These are phyloP conservation scores for Phaeosphaeriaceae sp. DNA, from an alignment of 2,329 filamentous ascomycete species.

Conservation along the genomic window DNA sequence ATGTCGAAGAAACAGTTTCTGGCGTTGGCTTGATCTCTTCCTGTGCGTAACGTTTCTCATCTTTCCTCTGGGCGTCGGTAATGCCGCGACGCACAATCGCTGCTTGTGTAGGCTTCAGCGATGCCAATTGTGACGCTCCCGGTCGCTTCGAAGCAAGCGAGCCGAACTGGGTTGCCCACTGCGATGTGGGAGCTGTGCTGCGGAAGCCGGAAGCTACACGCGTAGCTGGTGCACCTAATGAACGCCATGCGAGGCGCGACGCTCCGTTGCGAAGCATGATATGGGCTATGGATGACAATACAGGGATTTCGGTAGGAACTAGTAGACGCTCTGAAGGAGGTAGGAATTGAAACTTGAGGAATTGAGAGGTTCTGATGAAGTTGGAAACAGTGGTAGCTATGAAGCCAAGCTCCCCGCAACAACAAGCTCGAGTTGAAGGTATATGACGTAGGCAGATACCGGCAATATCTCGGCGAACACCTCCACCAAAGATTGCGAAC, in stretches of 20 bases:
- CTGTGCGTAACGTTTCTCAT: constrained; percentile 62
- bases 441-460: constrained; percentile 3
- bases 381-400: neutral
- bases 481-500: neutral
- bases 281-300: neutral
- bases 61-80: constrained; percentile 59
- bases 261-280: constrained; percentile 56
- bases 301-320: neutral
- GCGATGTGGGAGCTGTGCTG: constrained; percentile 29
- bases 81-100: constrained; percentile 51
- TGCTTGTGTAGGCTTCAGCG: constrained; percentile 42
- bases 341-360: neutral
- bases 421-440: constrained; percentile 1
- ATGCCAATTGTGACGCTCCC: constrained; percentile 34
- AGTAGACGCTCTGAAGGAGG: neutral
- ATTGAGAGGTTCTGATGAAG: neutral
- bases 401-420: constrained; percentile 12
- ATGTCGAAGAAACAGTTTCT: constrained; percentile 66
- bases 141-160: constrained; percentile 47
- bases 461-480: neutral
- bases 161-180: constrained; percentile 53
- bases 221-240: constrained; percentile 39
- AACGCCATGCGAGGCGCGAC: constrained; percentile 50
- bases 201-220: constrained; percentile 36
- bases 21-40: constrained; percentile 67